phyloP scores from a whole-genome alignment of 345 rosid genomes.

The Adansonia digitata region DNA sequence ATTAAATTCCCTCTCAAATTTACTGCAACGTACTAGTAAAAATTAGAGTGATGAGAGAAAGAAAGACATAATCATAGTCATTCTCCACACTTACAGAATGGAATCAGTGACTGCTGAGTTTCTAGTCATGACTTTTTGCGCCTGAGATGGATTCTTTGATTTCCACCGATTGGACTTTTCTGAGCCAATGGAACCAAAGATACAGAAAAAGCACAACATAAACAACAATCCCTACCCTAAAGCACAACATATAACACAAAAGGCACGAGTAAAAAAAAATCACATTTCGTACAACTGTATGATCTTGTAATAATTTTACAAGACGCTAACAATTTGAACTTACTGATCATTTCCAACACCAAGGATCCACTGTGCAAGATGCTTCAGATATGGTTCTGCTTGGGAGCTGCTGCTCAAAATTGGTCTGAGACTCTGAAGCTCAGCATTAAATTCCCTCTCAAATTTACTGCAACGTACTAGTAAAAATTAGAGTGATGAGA shows the following conservation, averaged over 20 bases:
- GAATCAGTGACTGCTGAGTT: slow-evolving; percentile 62
- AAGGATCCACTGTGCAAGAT: slow-evolving; percentile 92
- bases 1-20: slow-evolving; percentile 82
- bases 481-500: not conserved
- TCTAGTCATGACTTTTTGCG: slow-evolving; percentile 37
- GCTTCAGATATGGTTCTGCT: slow-evolving; percentile 91
- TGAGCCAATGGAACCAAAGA: not conserved
- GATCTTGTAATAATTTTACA: not conserved
- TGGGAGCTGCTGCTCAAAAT: slow-evolving; percentile 74
- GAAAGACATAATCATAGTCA: not conserved
- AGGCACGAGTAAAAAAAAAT: not conserved
- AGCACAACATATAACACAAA: not conserved
- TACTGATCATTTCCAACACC: slow-evolving; percentile 57
- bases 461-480: slow-evolving; percentile 53
- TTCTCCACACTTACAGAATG: slow-evolving; percentile 59
- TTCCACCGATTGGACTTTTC: slow-evolving; percentile 36
- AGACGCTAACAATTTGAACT: not conserved
- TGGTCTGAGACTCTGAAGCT: slow-evolving; percentile 83
- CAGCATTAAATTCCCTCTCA: slow-evolving; percentile 76
- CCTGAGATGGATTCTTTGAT: slow-evolving; percentile 36
- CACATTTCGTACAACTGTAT: not conserved
- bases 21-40: slow-evolving; percentile 37
- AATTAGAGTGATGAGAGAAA: slow-evolving; percentile 1
- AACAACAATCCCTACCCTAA: not conserved
- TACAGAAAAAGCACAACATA: not conserved